phyloP scores from a whole-genome alignment of 2,329 filamentous ascomycete species.

The Sporothrix variecibatus region DNA sequence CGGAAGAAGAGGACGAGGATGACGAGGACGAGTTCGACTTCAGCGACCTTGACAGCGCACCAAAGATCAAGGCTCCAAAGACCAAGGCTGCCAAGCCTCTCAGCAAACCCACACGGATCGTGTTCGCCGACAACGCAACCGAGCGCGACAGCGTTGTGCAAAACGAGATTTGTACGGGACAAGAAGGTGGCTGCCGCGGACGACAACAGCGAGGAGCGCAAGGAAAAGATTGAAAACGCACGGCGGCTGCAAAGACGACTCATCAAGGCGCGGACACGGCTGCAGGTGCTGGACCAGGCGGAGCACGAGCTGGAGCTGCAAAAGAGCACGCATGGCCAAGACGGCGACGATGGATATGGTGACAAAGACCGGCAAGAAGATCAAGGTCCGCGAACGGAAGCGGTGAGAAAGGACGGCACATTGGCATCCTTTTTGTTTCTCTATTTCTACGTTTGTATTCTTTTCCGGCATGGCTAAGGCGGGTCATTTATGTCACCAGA shows the following conservation, averaged over 20 bases:
- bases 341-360: constrained; percentile 60
- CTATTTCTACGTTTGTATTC: not conserved
- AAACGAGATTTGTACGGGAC: constrained; percentile 33
- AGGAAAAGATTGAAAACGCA: constrained; percentile 43
- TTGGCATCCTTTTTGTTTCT: not conserved
- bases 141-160: constrained; percentile 43
- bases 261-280: constrained; percentile 54
- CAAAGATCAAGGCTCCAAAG: constrained; percentile 26
- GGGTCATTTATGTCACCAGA: not conserved
- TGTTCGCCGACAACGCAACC: constrained; percentile 49
- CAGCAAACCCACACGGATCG: constrained; percentile 49
- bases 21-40: constrained; percentile 35
- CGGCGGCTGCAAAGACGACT: constrained; percentile 54
- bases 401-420: constrained; percentile 47
- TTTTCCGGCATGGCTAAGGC: not conserved
- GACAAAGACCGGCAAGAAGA: constrained; percentile 63
- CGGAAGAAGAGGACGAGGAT: constrained; percentile 38
- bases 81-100: constrained; percentile 23
- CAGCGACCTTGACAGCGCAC: constrained; percentile 14
- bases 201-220: constrained; percentile 36
- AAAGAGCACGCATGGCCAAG: constrained; percentile 64
- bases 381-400: constrained; percentile 65
- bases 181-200: constrained; percentile 38
- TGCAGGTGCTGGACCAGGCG: constrained; percentile 55
- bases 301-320: constrained; percentile 61